Percentiles rank a stretch among this genome's conserved stretches.
Conservation (phyloP, 106 monocot species). For the Acorus gramineus region DNA sequence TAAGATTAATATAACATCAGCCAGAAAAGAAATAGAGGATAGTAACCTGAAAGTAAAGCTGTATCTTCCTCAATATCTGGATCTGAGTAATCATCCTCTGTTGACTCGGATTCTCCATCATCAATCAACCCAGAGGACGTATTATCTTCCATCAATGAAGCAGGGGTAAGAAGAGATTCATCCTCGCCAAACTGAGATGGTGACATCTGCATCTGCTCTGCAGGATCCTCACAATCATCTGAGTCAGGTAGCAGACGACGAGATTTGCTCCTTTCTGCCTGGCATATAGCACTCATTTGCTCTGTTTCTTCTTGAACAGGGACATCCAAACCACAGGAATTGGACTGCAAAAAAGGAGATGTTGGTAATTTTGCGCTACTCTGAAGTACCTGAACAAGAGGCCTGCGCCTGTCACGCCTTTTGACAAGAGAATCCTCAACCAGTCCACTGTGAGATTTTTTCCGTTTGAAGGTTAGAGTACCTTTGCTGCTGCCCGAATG, state of each 20-base stretch:
- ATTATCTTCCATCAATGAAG: constrained; percentile 26
- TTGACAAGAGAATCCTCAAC: constrained; percentile 47
- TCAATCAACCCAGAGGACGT: constrained; percentile 35
- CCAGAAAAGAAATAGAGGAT: neutral
- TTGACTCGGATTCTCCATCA: constrained; percentile 24
- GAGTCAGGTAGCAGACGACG: constrained; percentile 30
- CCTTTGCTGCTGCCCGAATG: constrained; percentile 20
- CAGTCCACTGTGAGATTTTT: constrained; percentile 33
- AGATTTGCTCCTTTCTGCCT: constrained; percentile 28
- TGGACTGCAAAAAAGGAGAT: constrained; percentile 20
- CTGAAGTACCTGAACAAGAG: constrained; percentile 65
- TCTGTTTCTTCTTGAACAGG: constrained; percentile 17
- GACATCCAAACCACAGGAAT: constrained; percentile 8
- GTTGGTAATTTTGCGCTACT: constrained; percentile 53
- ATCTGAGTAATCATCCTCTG: constrained; percentile 22
- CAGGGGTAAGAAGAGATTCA: constrained; percentile 14
- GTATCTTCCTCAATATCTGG: constrained; percentile 17
- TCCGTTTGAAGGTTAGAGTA: constrained; percentile 27
- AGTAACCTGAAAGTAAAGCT: constrained; percentile 6
- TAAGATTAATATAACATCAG: neutral
- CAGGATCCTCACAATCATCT: constrained; percentile 26
- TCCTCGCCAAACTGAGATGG: constrained; percentile 20
- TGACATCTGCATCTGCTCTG: constrained; percentile 27
- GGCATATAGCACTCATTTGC: constrained; percentile 3
- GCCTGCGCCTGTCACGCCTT: constrained; percentile 63